Evolutionary conservation across 2,329 filamentous ascomycete genomes (phyloP), one percentile per base, ranked within the genome.

Genomic region (Ophiostoma perfectum): DNA sequence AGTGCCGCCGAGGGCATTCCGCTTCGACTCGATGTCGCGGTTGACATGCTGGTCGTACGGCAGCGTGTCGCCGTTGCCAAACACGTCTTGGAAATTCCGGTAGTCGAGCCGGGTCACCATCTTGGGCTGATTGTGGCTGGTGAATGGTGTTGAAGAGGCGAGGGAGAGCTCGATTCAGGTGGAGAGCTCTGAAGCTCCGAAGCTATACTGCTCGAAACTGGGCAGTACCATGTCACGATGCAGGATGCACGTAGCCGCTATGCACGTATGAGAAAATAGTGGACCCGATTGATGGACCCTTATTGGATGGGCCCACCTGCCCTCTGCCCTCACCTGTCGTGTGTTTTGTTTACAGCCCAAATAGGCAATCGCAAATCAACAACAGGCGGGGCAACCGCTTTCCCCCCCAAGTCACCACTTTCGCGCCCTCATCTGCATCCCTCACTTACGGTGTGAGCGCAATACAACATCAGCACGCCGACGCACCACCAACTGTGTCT

Each of bases 71-170:
- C 86, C 83, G 55, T 84, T 80, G 36, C 82, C 81, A 72, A 94
- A 95, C 1, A 92, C 86, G 8, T 85, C 81, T 36, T 90, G 83
- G 70, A 91, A 91, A 47, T 89, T 83, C 38, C 85, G 83, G 76
- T 88, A 88, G 74, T 90, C 83, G 60, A 88, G 81, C 84, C 69
- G 70, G n/a, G 70, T 66, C 72, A 73, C 72, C 27, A 36, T 70
- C 36, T 18, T 11, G 52, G 5, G 47, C 36, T 27, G 5, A 44
- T 27, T 18, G 42, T 49, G 41, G 27, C 41, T 60, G 16, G 5
- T 45, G 49, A 27, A 27, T n/a, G 18, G 8, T 27, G 16, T 55
- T 36, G 14, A 4, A 14, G 49, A 27, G 11, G 16, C 9, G 14
- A 27, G 38, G 38, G 4, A 39, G 39, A 18, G 6, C 9, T 18